Base-by-base conservation (phyloP, 768 basidiomycete genomes). In the Antrodiella citrinella region DNA sequence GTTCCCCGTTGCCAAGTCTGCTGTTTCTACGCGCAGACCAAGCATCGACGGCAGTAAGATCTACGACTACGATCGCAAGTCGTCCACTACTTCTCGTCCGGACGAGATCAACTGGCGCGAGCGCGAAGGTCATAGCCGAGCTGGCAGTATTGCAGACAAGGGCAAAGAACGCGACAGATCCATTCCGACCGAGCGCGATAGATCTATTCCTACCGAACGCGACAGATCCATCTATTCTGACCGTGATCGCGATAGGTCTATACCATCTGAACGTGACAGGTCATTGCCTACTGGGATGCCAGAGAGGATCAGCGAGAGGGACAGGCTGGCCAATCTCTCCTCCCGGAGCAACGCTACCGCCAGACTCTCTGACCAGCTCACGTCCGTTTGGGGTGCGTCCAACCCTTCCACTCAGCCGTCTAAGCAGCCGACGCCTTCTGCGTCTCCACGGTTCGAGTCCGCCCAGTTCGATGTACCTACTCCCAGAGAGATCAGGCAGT, bases 371-470 rank as follows among this genome's bases (percentile, higher is more conserved):
- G 67, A 78, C 1, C 57, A 72, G 3, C 70, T 78, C 41, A 69
- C 59, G 19, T 69, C 76, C 0, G 67, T 78, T 4, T 80, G 80
- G 77, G 80, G 78, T 21, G 19, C 57, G 38, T 18, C 43, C 26
- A 41, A 44, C n/a, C 44, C 51, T 4, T 48, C 51, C 15, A 50
- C 41, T n/a, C 45, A 13, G 15, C 13, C 50, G 20, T 51, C 57
- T 1, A 55, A 54, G 51, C 44, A 51, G 2, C 43, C 55, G 4
- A 53, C 54, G 11, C 53, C 58, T 18, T 48, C 21, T 13, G 11
- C 26, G 24, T 25, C 46, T 7, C 41, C 41, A 18, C 19, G 7
- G 41, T 5, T 43, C 10, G 41, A 43, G 9, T 10, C 5, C 18
- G 21, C 51, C 3, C 40, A 19, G 21, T 23, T 42, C 26, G 51